phyloP scores from a whole-genome alignment of 2,329 filamentous ascomycete genomes.

The Ophiostoma sp. region DNA sequence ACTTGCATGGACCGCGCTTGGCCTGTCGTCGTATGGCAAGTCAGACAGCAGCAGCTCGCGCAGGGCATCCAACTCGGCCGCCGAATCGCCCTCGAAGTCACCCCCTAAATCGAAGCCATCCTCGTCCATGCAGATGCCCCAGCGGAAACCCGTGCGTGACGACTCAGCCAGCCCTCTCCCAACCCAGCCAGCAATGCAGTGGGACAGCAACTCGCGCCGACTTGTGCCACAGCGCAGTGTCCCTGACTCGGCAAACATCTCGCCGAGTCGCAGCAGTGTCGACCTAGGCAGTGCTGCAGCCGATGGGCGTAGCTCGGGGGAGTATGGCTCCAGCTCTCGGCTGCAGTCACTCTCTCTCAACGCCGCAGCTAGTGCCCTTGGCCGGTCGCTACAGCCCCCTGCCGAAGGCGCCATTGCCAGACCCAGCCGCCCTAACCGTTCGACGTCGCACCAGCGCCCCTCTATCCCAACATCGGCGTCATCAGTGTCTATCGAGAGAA shows the following conservation, averaged over 20 bases:
- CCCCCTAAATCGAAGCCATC: neutral
- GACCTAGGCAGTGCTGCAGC: slow-evolving; percentile 29
- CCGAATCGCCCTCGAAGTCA: neutral
- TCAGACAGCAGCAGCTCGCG: slow-evolving; percentile 20
- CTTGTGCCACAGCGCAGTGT: slow-evolving; percentile 37
- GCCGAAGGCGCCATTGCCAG: neutral
- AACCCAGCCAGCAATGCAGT: slow-evolving; percentile 35
- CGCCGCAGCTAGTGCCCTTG: slow-evolving; percentile 52
- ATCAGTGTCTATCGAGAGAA: neutral
- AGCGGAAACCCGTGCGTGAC: slow-evolving; percentile 20
- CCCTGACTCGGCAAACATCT: slow-evolving; percentile 35
- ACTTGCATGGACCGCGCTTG: slow-evolving; percentile 53
- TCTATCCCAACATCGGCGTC: neutral
- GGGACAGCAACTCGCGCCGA: slow-evolving; percentile 53
- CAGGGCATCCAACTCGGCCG: neutral
- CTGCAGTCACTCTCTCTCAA: slow-evolving; percentile 48
- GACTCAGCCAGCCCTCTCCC: slow-evolving; percentile 32
- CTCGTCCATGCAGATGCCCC: slow-evolving; percentile 13
- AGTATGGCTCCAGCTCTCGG: slow-evolving; percentile 31
- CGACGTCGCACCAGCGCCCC: slow-evolving; percentile 22
- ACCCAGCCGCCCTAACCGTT: slow-evolving; percentile 13
- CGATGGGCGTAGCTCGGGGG: slow-evolving; percentile 38
- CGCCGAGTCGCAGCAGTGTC: slow-evolving; percentile 31
- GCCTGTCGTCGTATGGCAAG: slow-evolving; percentile 30
- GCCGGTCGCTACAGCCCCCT: slow-evolving; percentile 24